Base-by-base conservation (phyloP, 805 yeast genomes). In the Phaffomyces antillensis region DNA sequence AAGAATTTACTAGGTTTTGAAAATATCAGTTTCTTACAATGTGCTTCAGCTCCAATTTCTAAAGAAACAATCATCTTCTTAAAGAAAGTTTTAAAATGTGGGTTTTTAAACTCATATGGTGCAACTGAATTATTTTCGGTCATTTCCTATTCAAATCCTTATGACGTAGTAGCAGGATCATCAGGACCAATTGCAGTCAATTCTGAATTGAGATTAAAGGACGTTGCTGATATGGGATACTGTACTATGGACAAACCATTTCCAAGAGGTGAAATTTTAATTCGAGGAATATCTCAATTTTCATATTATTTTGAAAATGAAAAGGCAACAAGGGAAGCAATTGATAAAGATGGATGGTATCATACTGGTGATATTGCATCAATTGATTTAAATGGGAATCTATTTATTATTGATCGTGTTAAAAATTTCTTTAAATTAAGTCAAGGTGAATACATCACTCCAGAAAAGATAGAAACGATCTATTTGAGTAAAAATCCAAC, bases 1-100 rank as follows among this genome's bases (percentile, higher is more conserved):
- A 45, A 7, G 9, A 24, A 8, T 34, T 33, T n/a, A 26, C 41
- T 71, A 12, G 77, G 77, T 0, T 64, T 72, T 54, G 70, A 67
- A 28, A 60, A 67, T 32, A 46, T 63, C 15, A 41, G 54, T n/a
- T 46, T 54, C 30, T 52, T 62, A 38, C 50, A 59, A 25, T 58
- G 65, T 32, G 83, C 86, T 3, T 75, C 81, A 37, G 86, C 86
- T 4, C 86, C 86, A 18, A 68, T 81, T 47, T 66, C 79, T 34
- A 66, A 72, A 8, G 77, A 71, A 42, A 77, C 83, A 3, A 64
- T 77, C 23, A 69, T 65, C 50, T 81, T 79, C 58, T 60, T 81
- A 50, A 71, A 70, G 52, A 77, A 77, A 6, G 63, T 76, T 4
- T 67, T 81, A 36, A 70, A 71, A 38, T 53, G 70, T 32, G 77